Conservation (phyloP, 116 monocot species). For the Dioscorea cayenensis region DNA sequence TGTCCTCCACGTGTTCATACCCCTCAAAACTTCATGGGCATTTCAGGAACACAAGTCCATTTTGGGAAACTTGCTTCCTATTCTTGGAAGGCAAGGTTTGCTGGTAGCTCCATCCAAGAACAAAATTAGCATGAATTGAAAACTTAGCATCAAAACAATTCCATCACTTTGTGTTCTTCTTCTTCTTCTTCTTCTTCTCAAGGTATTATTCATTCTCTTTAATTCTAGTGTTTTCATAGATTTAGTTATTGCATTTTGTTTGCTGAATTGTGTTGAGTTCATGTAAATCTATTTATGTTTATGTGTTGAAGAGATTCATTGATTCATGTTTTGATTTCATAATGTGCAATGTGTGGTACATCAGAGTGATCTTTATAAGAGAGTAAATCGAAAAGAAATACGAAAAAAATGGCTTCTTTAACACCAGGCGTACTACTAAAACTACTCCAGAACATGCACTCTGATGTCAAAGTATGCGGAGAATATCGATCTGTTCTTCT, state of each 20-base stretch:
- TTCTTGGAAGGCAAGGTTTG: slow-evolving; percentile 12
- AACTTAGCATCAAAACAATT: not conserved
- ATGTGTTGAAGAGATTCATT: too few relatives aligned
- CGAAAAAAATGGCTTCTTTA: slow-evolving; percentile 69
- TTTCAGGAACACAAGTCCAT: not conserved
- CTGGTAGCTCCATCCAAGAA: slow-evolving; percentile 4
- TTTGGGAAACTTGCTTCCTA: not conserved
- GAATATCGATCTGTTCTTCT: slow-evolving; percentile 78
- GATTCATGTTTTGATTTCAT: too few relatives aligned
- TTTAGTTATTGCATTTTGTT: too few relatives aligned
- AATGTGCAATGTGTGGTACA: too few relatives aligned
- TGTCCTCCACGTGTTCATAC: too few relatives aligned
- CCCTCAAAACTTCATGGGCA: not conserved
- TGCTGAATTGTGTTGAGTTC: too few relatives aligned
- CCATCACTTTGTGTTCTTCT: not conserved
- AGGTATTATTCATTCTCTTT: not conserved
- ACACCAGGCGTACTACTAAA: slow-evolving; percentile 78
- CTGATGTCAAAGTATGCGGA: slow-evolving; percentile 59
- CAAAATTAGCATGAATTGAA: not conserved
- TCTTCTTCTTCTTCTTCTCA: not conserved
- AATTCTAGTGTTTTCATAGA: too few relatives aligned
- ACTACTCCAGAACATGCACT: slow-evolving; percentile 68
- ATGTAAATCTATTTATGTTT: too few relatives aligned
- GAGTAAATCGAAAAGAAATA: not conserved
- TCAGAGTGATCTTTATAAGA: too few relatives aligned